A percentile compares a stretch with the other conserved stretches of the same genome.
phyloP scores from a whole-genome alignment of 208 protist species.

The Leishmania major region DNA sequence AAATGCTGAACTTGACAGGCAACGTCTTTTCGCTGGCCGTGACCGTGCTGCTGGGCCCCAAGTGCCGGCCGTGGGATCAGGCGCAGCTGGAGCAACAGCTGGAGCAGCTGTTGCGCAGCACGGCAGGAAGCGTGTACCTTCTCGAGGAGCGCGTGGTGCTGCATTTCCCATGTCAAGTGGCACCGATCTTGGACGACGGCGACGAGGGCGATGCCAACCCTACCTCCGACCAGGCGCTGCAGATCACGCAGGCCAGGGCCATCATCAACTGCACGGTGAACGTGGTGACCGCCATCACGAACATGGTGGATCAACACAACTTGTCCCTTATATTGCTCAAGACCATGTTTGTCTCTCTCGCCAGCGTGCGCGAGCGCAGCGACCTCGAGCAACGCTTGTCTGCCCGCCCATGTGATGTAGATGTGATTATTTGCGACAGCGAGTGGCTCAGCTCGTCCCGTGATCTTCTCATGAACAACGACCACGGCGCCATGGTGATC shows the following conservation, averaged over 20 bases:
- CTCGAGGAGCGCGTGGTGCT: conserved; percentile 46
- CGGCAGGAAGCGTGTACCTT: conserved; percentile 54
- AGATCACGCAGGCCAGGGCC: conserved; percentile 73
- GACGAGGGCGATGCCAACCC: conserved; percentile 39
- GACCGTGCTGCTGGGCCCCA: conserved; percentile 38
- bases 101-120: conserved; percentile 49
- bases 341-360: conserved; percentile 90
- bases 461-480: conserved; percentile 62
- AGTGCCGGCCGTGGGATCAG: conserved; percentile 38
- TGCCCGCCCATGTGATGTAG: conserved; percentile 72
- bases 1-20: conserved; percentile 59
- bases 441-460: conserved; percentile 78
- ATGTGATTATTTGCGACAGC: conserved; percentile 88
- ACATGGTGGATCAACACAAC: conserved; percentile 91
- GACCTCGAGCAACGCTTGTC: conserved; percentile 81
- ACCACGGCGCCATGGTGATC: conserved; percentile 78
- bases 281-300: conserved; percentile 82
- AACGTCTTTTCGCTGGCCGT: conserved; percentile 73
- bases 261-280: conserved; percentile 91
- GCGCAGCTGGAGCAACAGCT: conserved; percentile 39
- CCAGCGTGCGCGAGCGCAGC: conserved; percentile 68
- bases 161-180: conserved; percentile 87
- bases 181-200: conserved; percentile 68
- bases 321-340: conserved; percentile 87
- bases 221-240: conserved; percentile 45